Evolutionary conservation across 441 rosid genomes (phyloP), one percentile per base, ranked within the genome.

Genomic region (Pelargonium fulgidum): DNA sequence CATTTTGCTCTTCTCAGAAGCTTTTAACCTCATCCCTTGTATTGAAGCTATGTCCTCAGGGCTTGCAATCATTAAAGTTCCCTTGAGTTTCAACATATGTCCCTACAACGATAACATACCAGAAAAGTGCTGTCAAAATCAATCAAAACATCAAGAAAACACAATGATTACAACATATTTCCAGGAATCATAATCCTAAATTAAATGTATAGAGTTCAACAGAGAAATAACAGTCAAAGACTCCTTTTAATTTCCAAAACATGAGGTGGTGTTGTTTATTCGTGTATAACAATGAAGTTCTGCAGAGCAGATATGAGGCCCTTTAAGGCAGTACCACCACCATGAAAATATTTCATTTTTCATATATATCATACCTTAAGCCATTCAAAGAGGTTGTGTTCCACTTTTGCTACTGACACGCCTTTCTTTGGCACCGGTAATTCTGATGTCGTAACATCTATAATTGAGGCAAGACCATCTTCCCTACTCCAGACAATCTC

Each of bases 401-500:
- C 98, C 79, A 90, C 98, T 84, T 90, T 85, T 67, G 96, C 88
- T 24, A 95, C 99, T 22, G 97, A 90, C 44, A 92, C 98, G 72
- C 97, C 99, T 77, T 86, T 77, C 85, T 80, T 95, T 68, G 76
- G 91, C 77, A 95, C 84, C 62, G 98, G 99, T 74, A 92, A 89
- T 79, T 95, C 98, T 58, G 98, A 87, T 16, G 87, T 84, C 64
- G 92, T 85, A 13, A 86, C 93, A 78, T 88, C 97, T 70, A 86
- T 75, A 74, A 95, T 76, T 75, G 99, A 95, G 44, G 98, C 99
- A 70, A 95, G 86, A 70, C 87, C 89, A 73, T 95, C 99, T 85
- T 95, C 98, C 80, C 99, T 89, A 67, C 84, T 84, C 99, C 99
- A 95, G 68, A 95, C 99, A 75, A 88, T 82, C 78, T 75, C 89